Percentiles rank a stretch among this genome's conserved stretches.
Conservation (phyloP, 2,329 filamentous ascomycete genomes). For the Byssochlamys sp. region DNA sequence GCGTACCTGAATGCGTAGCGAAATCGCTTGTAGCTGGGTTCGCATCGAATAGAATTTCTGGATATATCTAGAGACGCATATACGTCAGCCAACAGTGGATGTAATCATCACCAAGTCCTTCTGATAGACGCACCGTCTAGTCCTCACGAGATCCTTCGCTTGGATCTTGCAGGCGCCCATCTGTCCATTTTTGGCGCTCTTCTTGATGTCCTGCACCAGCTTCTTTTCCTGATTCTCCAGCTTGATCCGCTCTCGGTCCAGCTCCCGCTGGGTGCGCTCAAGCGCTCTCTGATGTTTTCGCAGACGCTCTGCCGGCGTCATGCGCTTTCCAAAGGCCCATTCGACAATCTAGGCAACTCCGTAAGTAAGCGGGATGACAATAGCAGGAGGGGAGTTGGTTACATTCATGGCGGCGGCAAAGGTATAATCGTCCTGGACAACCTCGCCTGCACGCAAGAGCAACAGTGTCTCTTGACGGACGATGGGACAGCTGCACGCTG, state of each 20-base stretch:
- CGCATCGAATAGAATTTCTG: constrained; percentile 99
- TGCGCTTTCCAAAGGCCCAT: constrained; percentile 98
- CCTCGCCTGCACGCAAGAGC: background rate
- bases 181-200: constrained; percentile 94
- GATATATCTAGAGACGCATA: constrained; percentile 57
- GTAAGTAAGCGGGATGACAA: constrained; percentile 9
- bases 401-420: constrained; percentile 30
- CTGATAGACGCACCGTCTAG: constrained; percentile 52
- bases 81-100: background rate
- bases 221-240: constrained; percentile 99
- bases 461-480: no score
- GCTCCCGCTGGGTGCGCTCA: constrained; percentile 91
- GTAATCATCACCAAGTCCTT: background rate
- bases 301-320: constrained; percentile 69
- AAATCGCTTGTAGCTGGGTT: constrained; percentile 92
- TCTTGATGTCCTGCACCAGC: constrained; percentile 89
- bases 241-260: constrained; percentile 89
- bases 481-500: background rate
- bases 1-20: constrained; percentile 76
- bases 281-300: constrained; percentile 80
- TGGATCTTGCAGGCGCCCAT: constrained; percentile 98
- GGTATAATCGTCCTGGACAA: background rate
- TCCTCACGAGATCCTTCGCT: constrained; percentile 90
- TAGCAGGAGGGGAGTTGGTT: constrained; percentile 8
- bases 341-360: constrained; percentile 66